phyloP scores from a whole-genome alignment of 495 filamentous ascomycete species.

The Massariosphaeria phaeospora region DNA sequence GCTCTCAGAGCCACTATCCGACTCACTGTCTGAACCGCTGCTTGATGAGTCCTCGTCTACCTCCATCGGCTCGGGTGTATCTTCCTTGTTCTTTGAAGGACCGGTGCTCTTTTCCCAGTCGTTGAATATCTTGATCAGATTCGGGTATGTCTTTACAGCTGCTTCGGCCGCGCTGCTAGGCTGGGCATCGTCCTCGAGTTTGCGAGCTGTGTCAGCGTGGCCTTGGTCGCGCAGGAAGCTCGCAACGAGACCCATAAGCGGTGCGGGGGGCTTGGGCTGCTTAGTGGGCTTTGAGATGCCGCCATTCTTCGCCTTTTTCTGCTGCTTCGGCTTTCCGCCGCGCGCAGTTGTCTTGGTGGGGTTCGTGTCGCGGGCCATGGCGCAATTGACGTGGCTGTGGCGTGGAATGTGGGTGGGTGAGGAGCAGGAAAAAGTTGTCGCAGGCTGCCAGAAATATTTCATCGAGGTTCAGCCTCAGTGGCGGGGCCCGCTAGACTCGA shows the following conservation, averaged over 20 bases:
- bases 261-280: slow-evolving; percentile 14
- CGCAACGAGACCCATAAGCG: slow-evolving; percentile 26
- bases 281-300: too few relatives aligned
- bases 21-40: slow-evolving; percentile 12
- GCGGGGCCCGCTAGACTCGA: too few relatives aligned
- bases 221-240: slow-evolving; percentile 28
- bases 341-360: neutral
- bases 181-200: slow-evolving; percentile 11
- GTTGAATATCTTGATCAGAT: slow-evolving; percentile 21
- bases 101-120: slow-evolving; percentile 21
- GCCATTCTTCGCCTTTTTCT: too few relatives aligned
- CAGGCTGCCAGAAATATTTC: neutral
- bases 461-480: too few relatives aligned
- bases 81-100: neutral
- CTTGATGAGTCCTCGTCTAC: slow-evolving; percentile 14
- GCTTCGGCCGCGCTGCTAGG: neutral
- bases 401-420: neutral
- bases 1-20: slow-evolving; percentile 14
- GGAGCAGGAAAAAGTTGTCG: neutral
- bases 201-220: slow-evolving; percentile 19
- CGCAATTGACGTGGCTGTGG: neutral
- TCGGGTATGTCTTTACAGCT: slow-evolving; percentile 13
- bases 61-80: slow-evolving; percentile 19
- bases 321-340: too few relatives aligned
- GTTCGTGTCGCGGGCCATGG: slow-evolving; percentile 13